Conservation (phyloP, 768 basidiomycete species). For the Roridomyces roridus region DNA sequence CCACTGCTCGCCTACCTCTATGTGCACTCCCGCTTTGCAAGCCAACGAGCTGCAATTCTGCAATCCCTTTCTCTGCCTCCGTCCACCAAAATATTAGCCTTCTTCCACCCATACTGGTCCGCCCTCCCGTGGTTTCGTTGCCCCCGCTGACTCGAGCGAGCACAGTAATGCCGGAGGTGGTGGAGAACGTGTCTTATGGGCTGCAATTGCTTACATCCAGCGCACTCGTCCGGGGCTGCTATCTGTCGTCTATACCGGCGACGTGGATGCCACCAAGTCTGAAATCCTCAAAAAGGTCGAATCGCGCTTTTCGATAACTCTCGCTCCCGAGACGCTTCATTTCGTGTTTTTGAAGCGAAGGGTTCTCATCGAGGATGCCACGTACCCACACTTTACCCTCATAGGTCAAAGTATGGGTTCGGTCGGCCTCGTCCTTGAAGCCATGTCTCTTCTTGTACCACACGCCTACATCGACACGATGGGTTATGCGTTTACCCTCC, state of each 20-base stretch:
- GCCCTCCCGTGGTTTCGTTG: constrained; percentile 25
- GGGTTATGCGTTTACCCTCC: constrained; percentile 97
- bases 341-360: constrained; percentile 84
- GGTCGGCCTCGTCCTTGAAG: constrained; percentile 83
- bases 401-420: constrained; percentile 92
- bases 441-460: constrained; percentile 77
- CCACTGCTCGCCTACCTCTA: background rate
- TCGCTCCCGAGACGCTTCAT: constrained; percentile 69
- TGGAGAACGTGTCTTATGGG: constrained; percentile 95
- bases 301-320: constrained; percentile 64
- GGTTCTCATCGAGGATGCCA: constrained; percentile 74
- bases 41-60: constrained; percentile 7
- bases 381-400: constrained; percentile 92
- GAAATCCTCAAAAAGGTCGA: constrained; percentile 83
- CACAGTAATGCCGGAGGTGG: constrained; percentile 93
- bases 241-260: constrained; percentile 89
- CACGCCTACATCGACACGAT: constrained; percentile 97
- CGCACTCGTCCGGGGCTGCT: constrained; percentile 67
- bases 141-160: constrained; percentile 45
- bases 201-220: constrained; percentile 82
- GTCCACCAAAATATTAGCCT: constrained; percentile 33
- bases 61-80: constrained; percentile 16
- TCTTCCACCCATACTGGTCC: constrained; percentile 98
- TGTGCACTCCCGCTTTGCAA: background rate
- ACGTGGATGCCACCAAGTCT: constrained; percentile 78